Conservation (phyloP, 352 stramenopile species). For the Globisporangium perplexum region DNA sequence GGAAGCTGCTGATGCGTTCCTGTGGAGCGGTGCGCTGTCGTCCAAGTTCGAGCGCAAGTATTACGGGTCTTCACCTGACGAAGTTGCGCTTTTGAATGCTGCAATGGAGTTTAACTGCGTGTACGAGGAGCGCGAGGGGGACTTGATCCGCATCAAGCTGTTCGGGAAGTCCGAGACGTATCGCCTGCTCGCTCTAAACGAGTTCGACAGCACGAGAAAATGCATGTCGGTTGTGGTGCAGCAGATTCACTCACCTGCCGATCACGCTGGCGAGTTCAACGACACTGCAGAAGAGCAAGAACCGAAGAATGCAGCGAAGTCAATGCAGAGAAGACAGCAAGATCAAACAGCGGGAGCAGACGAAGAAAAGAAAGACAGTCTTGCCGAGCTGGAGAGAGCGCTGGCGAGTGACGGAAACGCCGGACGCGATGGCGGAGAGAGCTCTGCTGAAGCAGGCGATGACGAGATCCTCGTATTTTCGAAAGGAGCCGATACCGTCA, state of each 20-base stretch:
- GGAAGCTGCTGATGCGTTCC: slow-evolving; percentile 7
- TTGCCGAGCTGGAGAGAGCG: slow-evolving; percentile 22
- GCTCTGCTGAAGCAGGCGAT: neutral
- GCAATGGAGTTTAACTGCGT: slow-evolving; percentile 78
- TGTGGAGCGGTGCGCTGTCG: slow-evolving; percentile 16
- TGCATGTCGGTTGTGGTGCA: slow-evolving; percentile 84
- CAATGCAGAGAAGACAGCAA: slow-evolving; percentile 5
- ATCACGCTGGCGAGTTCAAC: slow-evolving; percentile 3
- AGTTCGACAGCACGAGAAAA: slow-evolving; percentile 84
- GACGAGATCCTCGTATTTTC: slow-evolving; percentile 75
- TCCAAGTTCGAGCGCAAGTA: slow-evolving; percentile 39
- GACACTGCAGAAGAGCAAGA: neutral
- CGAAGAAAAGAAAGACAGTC: slow-evolving; percentile 18
- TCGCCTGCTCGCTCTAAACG: slow-evolving; percentile 72
- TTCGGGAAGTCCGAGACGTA: slow-evolving; percentile 76
- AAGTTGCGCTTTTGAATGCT: slow-evolving; percentile 74
- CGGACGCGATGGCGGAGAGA: slow-evolving; percentile 5
- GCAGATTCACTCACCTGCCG: slow-evolving; percentile 20
- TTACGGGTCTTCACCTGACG: slow-evolving; percentile 77
- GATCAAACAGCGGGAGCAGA: slow-evolving; percentile 1
- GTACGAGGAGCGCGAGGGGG: slow-evolving; percentile 67
- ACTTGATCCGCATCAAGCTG: slow-evolving; percentile 71
- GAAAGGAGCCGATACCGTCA: slow-evolving; percentile 87
- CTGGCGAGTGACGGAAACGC: slow-evolving; percentile 16
- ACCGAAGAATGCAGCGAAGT: slow-evolving; percentile 3